phyloP scores from a whole-genome alignment of 202 grass and related monocot species.

The Eragrostis tef region DNA sequence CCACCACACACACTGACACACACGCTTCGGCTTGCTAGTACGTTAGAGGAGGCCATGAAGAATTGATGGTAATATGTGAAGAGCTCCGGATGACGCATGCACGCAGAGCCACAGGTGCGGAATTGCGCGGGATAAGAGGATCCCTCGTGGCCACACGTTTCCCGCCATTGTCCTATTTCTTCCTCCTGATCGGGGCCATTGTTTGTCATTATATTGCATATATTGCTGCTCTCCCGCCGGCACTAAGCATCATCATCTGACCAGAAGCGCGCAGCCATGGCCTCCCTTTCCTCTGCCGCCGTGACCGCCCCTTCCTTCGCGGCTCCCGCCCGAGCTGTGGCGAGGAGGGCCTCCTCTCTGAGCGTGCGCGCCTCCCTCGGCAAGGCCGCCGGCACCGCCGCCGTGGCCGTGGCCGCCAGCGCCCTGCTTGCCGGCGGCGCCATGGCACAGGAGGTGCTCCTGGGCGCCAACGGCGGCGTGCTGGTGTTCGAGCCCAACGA shows the following conservation, averaged over 20 bases:
- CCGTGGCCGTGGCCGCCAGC: conserved; percentile 69
- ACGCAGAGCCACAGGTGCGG: background rate
- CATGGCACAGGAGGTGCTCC: conserved; percentile 68
- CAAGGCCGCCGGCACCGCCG: conserved; percentile 53
- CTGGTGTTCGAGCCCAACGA: conserved; percentile 79
- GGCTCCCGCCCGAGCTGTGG: background rate
- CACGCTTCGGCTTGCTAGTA: no score
- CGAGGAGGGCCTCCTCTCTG: conserved; percentile 23
- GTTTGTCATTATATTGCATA: no score
- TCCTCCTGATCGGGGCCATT: background rate
- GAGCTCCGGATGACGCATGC: background rate
- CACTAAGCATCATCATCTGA: no score
- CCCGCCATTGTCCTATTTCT: background rate
- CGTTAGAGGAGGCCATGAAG: no score
- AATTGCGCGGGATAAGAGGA: conserved; percentile 15
- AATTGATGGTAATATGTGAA: no score
- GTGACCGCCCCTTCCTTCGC: conserved; percentile 67
- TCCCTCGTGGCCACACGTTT: background rate
- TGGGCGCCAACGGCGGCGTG: conserved; percentile 59
- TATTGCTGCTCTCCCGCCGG: no score
- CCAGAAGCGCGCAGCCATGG: background rate
- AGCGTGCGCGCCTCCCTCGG: conserved; percentile 57
- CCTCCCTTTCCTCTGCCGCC: conserved; percentile 25
- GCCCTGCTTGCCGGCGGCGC: conserved; percentile 68
- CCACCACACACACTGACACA: no score